Conservation (phyloP, 169 alveolate species). For the Eimeria praecox region DNA sequence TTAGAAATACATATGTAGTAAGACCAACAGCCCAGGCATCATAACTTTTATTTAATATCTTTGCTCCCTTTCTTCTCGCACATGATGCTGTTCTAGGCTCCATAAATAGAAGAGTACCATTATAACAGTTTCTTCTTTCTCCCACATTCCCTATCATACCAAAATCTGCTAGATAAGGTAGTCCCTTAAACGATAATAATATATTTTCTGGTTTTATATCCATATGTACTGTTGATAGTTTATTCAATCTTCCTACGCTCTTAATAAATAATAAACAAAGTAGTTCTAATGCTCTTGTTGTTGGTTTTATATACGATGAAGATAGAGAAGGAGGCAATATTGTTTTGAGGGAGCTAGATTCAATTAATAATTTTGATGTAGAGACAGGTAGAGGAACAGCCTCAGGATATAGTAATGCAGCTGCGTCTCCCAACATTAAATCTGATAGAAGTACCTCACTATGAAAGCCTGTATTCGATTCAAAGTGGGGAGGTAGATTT, state of each 20-base stretch:
- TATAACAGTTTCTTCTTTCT: neutral
- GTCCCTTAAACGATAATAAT: neutral
- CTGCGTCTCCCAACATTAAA: neutral
- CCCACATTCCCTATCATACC: neutral
- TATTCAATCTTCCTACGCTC: neutral
- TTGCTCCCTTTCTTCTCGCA: neutral
- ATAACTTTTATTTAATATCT: neutral
- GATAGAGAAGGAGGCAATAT: neutral
- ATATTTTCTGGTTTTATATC: neutral
- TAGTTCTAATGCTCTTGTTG: neutral
- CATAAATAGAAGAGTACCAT: neutral
- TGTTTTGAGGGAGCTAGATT: no score
- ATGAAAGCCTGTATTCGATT: neutral
- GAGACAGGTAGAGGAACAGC: neutral
- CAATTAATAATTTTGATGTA: no score
- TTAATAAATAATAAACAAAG: neutral
- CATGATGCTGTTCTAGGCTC: neutral
- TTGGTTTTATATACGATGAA: no score
- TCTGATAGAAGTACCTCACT: neutral
- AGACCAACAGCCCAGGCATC: constrained; percentile 3
- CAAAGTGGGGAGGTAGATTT: no score
- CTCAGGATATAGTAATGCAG: neutral
- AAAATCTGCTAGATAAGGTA: neutral
- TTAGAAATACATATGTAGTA: neutral
- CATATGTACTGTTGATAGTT: neutral